Percentiles rank a stretch among this genome's conserved stretches.
These are phyloP conservation scores for Paragyromitra xinjiangensis DNA, from an alignment of 495 filamentous ascomycete species.

Conservation along the genomic window DNA sequence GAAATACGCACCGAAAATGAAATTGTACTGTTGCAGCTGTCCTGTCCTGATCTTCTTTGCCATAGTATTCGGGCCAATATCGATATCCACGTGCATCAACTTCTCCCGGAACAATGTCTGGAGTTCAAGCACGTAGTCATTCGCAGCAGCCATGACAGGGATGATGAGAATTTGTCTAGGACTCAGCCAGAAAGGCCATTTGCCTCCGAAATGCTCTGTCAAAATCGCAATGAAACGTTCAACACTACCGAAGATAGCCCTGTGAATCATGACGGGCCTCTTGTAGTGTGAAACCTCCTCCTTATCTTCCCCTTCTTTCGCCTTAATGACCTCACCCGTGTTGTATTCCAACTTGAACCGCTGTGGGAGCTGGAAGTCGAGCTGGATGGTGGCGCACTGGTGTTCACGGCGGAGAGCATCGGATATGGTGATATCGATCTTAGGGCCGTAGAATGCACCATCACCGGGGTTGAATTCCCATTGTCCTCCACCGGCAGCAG, in stretches of 20 bases:
- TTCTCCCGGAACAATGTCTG: constrained; percentile 65
- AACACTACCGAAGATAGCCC: constrained; percentile 90
- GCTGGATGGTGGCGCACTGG: constrained; percentile 96
- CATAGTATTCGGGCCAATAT: constrained; percentile 88
- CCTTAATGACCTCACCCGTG: constrained; percentile 67
- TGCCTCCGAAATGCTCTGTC: constrained; percentile 93
- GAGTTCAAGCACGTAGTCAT: constrained; percentile 88
- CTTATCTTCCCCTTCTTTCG: constrained; percentile 56
- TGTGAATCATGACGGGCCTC: constrained; percentile 95
- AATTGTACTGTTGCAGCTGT: constrained; percentile 90
- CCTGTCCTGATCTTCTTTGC: constrained; percentile 94
- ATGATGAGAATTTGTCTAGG: constrained; percentile 92
- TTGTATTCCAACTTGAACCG: constrained; percentile 86
- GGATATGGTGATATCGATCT: constrained; percentile 90
- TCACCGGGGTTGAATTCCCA: constrained; percentile 94
- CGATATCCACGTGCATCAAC: constrained; percentile 83
- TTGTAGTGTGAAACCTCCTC: constrained; percentile 72
- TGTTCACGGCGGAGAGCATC: constrained; percentile 79
- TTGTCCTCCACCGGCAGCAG: constrained; percentile 67
- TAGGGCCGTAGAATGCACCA: constrained; percentile 96
- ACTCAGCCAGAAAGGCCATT: constrained; percentile 98
- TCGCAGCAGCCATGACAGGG: constrained; percentile 83
- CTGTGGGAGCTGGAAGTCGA: constrained; percentile 92
- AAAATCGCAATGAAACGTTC: constrained; percentile 95
- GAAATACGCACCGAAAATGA: constrained; percentile 74